Base-by-base conservation (phyloP, 352 stramenopile species). In the Globisporangium radiosum region DNA sequence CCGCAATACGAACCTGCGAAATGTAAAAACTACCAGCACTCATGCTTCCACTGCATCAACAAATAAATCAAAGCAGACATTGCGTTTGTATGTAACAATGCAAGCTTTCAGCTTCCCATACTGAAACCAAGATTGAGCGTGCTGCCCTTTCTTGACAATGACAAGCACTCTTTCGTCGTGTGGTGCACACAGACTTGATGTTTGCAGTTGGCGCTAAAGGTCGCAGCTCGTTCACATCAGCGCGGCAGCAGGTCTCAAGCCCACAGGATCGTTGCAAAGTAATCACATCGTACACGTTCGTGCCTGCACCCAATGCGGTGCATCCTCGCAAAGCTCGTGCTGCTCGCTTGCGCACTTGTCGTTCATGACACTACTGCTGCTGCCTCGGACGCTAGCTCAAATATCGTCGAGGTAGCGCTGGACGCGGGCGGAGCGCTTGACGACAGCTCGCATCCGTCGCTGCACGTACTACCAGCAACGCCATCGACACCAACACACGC, bases 321-420 rank as follows among this genome's bases (percentile, higher is more conserved):
- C 14, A 25, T 50, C 1, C 37, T 40, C 36, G 15, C 14, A 33
- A 17, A n/a, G 5, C 5, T 55, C 15, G 37, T 36, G 14, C 50
- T 55, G 25, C 25, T 25, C 15, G 36, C 7, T 7, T 57, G 52
- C 39, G 39, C 25, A 50, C 53, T 58, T 14, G 45, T 5, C 4
- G 2, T 49, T 10, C 5, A 49, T 6, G 19, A 15, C n/a, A 9
- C 3, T n/a, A 5, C 6, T n/a, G 8, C 45, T 25, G 14, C 14
- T 49, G 15, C 15, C 11, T 14, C 13, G 3, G 11, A 49, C 11
- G 13, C 45, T 1, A 25, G 8, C 14, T 7, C 3, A 5, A 25
- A 4, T 15, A 10, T 54, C 9, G 51, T 63, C 36, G 58, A 63
- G 43, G 58, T 57, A 11, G 58, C 43, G 39, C 17, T 63, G 15